Percentiles rank a stretch among this genome's conserved stretches.
These are phyloP conservation scores for Nephelium lappaceum DNA, from an alignment of 345 rosid species.

Conservation along the genomic window DNA sequence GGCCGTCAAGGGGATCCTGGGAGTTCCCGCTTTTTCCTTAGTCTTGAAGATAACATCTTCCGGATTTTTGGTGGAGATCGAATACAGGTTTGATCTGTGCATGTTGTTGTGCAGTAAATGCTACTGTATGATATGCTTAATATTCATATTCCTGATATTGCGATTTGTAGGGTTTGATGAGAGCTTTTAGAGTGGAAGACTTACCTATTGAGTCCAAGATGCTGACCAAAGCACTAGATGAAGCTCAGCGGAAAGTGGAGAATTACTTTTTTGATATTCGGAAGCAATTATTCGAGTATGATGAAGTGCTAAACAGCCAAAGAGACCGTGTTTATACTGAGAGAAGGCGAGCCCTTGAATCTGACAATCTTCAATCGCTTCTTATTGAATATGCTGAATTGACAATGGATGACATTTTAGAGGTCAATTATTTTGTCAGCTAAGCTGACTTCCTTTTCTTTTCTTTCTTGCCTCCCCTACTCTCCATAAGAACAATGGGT, in stretches of 20 bases:
- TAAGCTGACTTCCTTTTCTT: background rate
- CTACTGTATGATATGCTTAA: constrained; percentile 5
- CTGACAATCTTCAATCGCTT: constrained; percentile 80
- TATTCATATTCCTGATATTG: constrained; percentile 21
- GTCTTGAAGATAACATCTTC: constrained; percentile 97
- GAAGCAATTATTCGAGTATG: constrained; percentile 91
- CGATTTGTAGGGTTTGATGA: constrained; percentile 82
- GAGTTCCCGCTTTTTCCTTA: constrained; percentile 94
- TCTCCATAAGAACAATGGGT: background rate
- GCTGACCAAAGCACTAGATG: constrained; percentile 95
- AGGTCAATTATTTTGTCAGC: constrained; percentile 47
- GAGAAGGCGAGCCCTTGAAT: constrained; percentile 92
- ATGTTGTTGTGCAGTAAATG: constrained; percentile 19
- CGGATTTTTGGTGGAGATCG: constrained; percentile 92
- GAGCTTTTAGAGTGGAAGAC: constrained; percentile 96
- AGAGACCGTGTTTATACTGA: constrained; percentile 96
- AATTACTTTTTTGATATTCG: constrained; percentile 92
- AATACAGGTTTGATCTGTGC: constrained; percentile 69
- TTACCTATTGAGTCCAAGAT: constrained; percentile 91
- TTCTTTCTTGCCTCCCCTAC: background rate
- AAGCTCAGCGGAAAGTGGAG: constrained; percentile 98
- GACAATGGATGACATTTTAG: constrained; percentile 95
- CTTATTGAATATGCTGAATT: constrained; percentile 94
- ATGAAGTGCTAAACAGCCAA: constrained; percentile 95
- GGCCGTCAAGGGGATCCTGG: constrained; percentile 99